Conservation (phyloP, 495 filamentous ascomycete species). For the Neurospora sp. region DNA sequence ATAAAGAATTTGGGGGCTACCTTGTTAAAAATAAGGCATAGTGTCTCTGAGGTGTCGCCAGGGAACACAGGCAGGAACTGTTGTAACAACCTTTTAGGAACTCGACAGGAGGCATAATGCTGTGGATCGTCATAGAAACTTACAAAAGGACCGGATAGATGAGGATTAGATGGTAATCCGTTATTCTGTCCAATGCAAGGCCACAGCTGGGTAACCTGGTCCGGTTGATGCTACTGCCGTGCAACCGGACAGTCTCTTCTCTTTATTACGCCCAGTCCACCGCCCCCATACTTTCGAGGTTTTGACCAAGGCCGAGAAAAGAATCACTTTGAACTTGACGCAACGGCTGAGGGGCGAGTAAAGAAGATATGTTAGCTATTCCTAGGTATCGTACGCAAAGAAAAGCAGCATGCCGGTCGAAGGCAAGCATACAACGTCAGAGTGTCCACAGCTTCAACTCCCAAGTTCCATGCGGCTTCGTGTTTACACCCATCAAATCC, state of each 20-base stretch:
- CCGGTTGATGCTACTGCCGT: background rate
- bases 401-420: background rate
- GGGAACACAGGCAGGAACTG: too few species aligned
- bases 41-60: too few species aligned
- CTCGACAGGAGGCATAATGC: too few species aligned
- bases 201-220: background rate
- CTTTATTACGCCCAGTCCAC: background rate
- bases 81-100: too few species aligned
- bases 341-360: background rate
- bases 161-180: background rate
- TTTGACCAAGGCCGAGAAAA: background rate
- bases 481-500: slow-evolving; percentile 8
- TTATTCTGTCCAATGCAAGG: background rate
- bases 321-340: background rate
- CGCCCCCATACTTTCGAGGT: background rate
- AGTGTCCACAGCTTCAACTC: background rate
- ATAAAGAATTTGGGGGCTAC: too few species aligned
- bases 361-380: background rate
- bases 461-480: background rate
- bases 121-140: background rate
- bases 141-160: background rate
- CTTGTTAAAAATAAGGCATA: too few species aligned
- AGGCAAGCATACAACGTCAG: background rate
- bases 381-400: background rate
- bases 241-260: background rate